Evolutionary conservation across 2,329 filamentous ascomycete species (phyloP).

Genomic region (Arachnopeziza araneosa): DNA sequence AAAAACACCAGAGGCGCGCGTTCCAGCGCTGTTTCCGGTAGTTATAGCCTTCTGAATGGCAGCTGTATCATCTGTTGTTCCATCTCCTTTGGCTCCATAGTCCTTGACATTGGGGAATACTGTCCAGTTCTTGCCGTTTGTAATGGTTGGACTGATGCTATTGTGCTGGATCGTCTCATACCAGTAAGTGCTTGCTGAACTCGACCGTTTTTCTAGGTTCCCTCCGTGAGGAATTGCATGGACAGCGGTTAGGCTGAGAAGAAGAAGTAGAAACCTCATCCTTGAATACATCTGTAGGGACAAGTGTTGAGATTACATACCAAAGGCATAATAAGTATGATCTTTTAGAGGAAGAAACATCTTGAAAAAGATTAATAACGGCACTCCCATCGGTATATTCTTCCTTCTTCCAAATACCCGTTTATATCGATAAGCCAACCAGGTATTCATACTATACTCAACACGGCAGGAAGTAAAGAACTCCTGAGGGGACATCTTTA

Average conservation of each 20-base stretch:
- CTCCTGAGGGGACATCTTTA: background rate
- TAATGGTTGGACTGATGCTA: background rate
- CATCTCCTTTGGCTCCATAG: background rate
- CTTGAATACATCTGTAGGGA: background rate
- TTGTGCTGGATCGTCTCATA: background rate
- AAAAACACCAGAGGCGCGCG: background rate
- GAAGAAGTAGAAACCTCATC: background rate
- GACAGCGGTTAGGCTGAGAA: background rate
- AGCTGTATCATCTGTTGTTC: background rate
- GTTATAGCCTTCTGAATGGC: background rate
- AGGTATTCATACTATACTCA: background rate
- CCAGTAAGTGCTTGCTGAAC: background rate
- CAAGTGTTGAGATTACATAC: background rate
- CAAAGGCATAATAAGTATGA: background rate
- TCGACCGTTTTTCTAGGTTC: background rate
- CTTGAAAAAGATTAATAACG: background rate
- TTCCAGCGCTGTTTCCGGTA: background rate
- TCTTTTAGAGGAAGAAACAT: background rate
- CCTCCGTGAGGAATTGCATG: background rate
- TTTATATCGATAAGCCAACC: background rate
- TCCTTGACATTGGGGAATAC: background rate
- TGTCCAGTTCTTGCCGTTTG: background rate
- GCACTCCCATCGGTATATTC: background rate
- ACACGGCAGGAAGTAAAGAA: background rate
- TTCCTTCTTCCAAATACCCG: background rate